Evolutionary conservation across 169 alveolate genomes (phyloP).

Genomic region (Plasmodium ovale): DNA sequence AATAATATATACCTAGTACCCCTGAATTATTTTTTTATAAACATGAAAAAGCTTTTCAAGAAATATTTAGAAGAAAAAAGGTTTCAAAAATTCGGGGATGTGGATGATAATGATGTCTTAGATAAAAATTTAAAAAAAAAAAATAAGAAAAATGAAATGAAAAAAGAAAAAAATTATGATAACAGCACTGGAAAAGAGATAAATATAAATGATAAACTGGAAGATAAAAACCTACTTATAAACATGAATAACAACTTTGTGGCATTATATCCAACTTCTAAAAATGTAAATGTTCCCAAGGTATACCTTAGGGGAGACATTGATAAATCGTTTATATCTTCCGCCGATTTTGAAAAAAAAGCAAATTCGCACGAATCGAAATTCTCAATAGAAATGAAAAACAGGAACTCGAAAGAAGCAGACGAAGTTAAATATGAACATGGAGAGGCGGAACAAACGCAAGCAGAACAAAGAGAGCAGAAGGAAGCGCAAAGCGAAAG

Average conservation of each 20-base stretch:
- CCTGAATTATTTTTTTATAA: conserved; percentile 64
- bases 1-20: conserved; percentile 74
- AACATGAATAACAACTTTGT: conserved; percentile 56
- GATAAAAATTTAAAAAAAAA: conserved; percentile 21
- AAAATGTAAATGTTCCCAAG: conserved; percentile 55
- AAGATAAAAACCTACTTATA: conserved; percentile 53
- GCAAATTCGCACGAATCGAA: conserved; percentile 7
- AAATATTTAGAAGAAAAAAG: conserved; percentile 20
- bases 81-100: conserved; percentile 1
- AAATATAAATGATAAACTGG: conserved; percentile 23
- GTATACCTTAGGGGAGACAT: conserved; percentile 25
- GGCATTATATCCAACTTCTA: conserved; percentile 46
- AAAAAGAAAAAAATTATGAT: conserved; percentile 36
- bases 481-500: conserved; percentile 9
- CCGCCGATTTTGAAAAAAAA: conserved; percentile 25
- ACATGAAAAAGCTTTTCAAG: conserved; percentile 59
- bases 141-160: conserved; percentile 2
- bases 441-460: not conserved
- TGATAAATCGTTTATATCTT: conserved; percentile 14
- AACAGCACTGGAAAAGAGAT: conserved; percentile 5
- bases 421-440: conserved; percentile 14
- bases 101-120: not conserved
- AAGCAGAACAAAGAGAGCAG: conserved; percentile 10
- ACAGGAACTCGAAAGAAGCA: conserved; percentile 11
- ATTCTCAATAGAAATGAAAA: not conserved